These are phyloP conservation scores for Cinnamomum micranthum DNA, from an alignment of 164 flowering plant species.

Conservation along the genomic window DNA sequence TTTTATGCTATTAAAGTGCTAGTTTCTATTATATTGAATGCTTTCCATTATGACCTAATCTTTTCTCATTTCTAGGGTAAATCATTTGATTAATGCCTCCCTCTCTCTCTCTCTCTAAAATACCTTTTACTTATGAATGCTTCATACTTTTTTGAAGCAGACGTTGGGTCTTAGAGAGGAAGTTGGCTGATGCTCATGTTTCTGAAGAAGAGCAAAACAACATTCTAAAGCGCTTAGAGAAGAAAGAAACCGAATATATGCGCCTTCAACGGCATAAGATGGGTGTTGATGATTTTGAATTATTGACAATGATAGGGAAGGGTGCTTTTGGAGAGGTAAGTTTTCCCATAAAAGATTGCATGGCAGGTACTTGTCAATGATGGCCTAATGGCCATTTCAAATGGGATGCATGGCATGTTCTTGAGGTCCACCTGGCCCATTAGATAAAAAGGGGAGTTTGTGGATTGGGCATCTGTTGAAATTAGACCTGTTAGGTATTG, in stretches of 20 bases:
- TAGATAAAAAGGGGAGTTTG: too few species aligned
- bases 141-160: conserved; percentile 28
- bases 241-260: conserved; percentile 93
- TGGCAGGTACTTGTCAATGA: too few species aligned
- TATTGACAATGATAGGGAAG: conserved; percentile 90
- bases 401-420: too few species aligned
- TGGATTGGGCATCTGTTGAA: too few species aligned
- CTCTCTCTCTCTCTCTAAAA: background rate
- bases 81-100: background rate
- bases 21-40: too few species aligned
- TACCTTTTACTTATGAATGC: background rate
- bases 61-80: background rate
- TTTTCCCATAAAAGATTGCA: background rate
- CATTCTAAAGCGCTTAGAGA: conserved; percentile 65
- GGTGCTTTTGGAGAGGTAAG: conserved; percentile 98
- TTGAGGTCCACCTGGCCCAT: too few species aligned
- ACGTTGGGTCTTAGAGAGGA: conserved; percentile 74
- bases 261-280: conserved; percentile 89
- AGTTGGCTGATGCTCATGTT: conserved; percentile 88
- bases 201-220: conserved; percentile 82
- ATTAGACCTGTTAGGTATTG: too few species aligned
- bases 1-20: too few species aligned
- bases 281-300: conserved; percentile 94
- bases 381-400: too few species aligned
- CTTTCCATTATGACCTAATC: too few species aligned